Conservation (phyloP, 768 basidiomycete species). For the Porphyrellus cyaneotinctus region DNA sequence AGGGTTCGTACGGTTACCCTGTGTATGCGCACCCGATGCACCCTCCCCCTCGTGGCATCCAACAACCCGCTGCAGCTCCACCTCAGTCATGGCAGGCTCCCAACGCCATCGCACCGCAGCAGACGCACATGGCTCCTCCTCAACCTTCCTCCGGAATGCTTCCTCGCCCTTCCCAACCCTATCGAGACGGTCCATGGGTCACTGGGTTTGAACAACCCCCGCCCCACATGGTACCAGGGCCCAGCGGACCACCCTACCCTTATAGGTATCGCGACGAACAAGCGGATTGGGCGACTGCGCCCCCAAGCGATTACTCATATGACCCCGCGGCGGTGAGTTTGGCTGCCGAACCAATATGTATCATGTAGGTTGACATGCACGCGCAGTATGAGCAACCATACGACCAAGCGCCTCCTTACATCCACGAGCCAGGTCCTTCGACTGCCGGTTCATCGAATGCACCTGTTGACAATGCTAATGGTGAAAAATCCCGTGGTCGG, state of each 20-base stretch:
- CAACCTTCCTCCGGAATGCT: slow-evolving; percentile 44
- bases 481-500: slow-evolving; percentile 58
- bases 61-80: slow-evolving; percentile 43
- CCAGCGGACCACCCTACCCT: slow-evolving; percentile 45
- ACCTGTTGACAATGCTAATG: slow-evolving; percentile 19
- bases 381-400: slow-evolving; percentile 54
- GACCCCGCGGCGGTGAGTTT: slow-evolving; percentile 46
- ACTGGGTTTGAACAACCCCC: slow-evolving; percentile 49
- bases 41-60: slow-evolving; percentile 38
- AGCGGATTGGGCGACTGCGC: slow-evolving; percentile 39
- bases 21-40: slow-evolving; percentile 42
- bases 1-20: slow-evolving; percentile 28
- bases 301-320: slow-evolving; percentile 50
- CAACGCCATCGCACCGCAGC: slow-evolving; percentile 58
- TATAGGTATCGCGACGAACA: slow-evolving; percentile 66
- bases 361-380: slow-evolving; percentile 6
- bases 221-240: slow-evolving; percentile 44
- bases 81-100: slow-evolving; percentile 66
- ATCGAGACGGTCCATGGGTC: slow-evolving; percentile 55
- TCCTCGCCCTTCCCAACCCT: slow-evolving; percentile 41
- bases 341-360: not conserved
- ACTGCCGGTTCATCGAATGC: slow-evolving; percentile 40
- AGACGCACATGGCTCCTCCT: slow-evolving; percentile 53
- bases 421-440: slow-evolving; percentile 49
- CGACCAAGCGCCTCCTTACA: slow-evolving; percentile 52